phyloP scores from a whole-genome alignment of 345 rosid genomes.

The Eucalyptus virginea region DNA sequence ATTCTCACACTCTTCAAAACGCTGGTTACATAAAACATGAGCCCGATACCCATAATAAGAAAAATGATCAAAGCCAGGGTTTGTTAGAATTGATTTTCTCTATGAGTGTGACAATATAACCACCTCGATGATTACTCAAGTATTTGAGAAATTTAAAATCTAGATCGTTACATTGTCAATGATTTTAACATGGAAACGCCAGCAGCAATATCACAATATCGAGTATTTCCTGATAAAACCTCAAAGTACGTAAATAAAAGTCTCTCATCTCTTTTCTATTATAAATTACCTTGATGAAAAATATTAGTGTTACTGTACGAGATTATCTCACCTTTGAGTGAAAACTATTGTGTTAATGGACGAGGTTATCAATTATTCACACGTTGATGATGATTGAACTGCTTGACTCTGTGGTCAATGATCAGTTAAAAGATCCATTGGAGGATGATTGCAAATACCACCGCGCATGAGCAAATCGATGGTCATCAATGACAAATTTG shows the following conservation, averaged over 20 bases:
- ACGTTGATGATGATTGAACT: not conserved
- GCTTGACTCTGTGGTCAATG: not conserved
- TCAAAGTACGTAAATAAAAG: too few species aligned
- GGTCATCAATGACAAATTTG: not conserved
- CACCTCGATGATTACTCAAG: not conserved
- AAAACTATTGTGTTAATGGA: not conserved
- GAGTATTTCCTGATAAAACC: not conserved
- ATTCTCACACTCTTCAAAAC: too few species aligned
- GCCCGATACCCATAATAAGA: not conserved
- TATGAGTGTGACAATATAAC: accelerated
- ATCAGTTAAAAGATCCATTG: not conserved
- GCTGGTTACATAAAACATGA: not conserved
- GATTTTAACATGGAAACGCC: too few species aligned
- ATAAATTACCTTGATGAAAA: not conserved
- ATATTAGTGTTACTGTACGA: not conserved
- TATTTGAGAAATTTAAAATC: not conserved
- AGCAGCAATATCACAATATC: not conserved
- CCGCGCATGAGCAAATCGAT: not conserved
- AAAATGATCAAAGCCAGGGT: not conserved
- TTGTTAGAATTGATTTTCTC: too few species aligned
- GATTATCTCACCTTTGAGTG: not conserved
- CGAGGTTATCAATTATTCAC: not conserved
- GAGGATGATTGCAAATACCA: not conserved
- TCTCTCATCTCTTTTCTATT: not conserved
- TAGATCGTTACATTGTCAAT: accelerated